These are phyloP conservation scores for Middelhovenomyces tepae DNA, from an alignment of 805 yeast genomes.

Conservation along the genomic window DNA sequence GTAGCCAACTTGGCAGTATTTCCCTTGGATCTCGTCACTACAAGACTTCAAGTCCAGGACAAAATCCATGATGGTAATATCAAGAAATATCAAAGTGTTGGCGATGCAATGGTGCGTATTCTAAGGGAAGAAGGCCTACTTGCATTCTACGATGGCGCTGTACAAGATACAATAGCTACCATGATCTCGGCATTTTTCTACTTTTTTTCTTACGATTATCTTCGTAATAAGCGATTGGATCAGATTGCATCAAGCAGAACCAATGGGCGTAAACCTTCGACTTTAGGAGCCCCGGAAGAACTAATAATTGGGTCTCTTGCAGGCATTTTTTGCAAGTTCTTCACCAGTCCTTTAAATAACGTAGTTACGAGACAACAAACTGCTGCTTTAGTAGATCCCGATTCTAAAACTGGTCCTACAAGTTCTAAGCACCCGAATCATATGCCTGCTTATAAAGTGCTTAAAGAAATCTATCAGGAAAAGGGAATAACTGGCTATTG, in stretches of 20 bases:
- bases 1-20: slow-evolving; percentile 22
- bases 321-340: slow-evolving; percentile 26
- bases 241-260: slow-evolving; percentile 9
- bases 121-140: slow-evolving; percentile 58
- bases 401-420: neutral
- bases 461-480: slow-evolving; percentile 19
- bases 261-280: slow-evolving; percentile 21
- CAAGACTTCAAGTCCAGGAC: slow-evolving; percentile 26
- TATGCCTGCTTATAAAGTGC: slow-evolving; percentile 10
- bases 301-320: slow-evolving; percentile 24
- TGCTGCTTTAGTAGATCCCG: slow-evolving; percentile 8
- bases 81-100: slow-evolving; percentile 4
- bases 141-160: slow-evolving; percentile 72
- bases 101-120: slow-evolving; percentile 61
- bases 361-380: slow-evolving; percentile 25
- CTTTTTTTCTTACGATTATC: slow-evolving; percentile 25
- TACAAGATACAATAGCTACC: slow-evolving; percentile 34
- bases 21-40: slow-evolving; percentile 26
- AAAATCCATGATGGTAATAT: slow-evolving; percentile 8
- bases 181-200: slow-evolving; percentile 25
- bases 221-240: slow-evolving; percentile 19
- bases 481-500: slow-evolving; percentile 27
- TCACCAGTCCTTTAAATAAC: slow-evolving; percentile 25
- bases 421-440: slow-evolving; percentile 1
- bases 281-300: slow-evolving; percentile 24